These are phyloP conservation scores for Picea mariana DNA, from an alignment of 83 land plant species.

Conservation along the genomic window DNA sequence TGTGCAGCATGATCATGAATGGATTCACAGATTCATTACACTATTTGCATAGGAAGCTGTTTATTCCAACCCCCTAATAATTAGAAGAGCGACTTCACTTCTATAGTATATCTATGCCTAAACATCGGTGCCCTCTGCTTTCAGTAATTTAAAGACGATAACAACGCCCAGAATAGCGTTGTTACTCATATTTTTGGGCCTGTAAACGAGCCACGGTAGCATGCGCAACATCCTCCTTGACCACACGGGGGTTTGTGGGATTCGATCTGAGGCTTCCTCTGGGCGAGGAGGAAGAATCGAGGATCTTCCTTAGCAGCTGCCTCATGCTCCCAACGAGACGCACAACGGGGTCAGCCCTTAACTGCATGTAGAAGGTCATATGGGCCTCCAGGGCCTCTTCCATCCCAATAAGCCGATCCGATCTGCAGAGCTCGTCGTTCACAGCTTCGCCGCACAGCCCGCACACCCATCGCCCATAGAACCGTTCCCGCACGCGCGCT, in stretches of 20 bases:
- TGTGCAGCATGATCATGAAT: too few species aligned
- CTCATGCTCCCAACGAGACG: constrained; percentile 43
- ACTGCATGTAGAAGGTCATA: constrained; percentile 31
- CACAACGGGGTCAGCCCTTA: constrained; percentile 23
- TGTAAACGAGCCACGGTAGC: neutral
- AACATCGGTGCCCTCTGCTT: too few species aligned
- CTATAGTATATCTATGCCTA: too few species aligned
- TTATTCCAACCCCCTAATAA: too few species aligned
- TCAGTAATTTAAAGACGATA: too few species aligned
- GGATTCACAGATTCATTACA: too few species aligned
- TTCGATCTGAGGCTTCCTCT: constrained; percentile 23
- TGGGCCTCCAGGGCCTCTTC: constrained; percentile 57
- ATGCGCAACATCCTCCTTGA: neutral
- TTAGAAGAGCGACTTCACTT: too few species aligned
- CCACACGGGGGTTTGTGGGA: constrained; percentile 13
- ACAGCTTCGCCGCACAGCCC: constrained; percentile 67
- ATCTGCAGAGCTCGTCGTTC: constrained; percentile 41
- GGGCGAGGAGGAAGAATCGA: constrained; percentile 38
- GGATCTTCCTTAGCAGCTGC: constrained; percentile 38
- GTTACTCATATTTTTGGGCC: too few species aligned
- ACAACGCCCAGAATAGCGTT: too few species aligned
- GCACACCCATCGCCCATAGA: constrained; percentile 46
- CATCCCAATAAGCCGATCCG: constrained; percentile 23
- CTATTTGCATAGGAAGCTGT: too few species aligned
- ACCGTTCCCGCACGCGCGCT: constrained; percentile 22